These are phyloP conservation scores for Rhodotorula sp. DNA, from an alignment of 1,284 basidiomycete species.

Conservation along the genomic window DNA sequence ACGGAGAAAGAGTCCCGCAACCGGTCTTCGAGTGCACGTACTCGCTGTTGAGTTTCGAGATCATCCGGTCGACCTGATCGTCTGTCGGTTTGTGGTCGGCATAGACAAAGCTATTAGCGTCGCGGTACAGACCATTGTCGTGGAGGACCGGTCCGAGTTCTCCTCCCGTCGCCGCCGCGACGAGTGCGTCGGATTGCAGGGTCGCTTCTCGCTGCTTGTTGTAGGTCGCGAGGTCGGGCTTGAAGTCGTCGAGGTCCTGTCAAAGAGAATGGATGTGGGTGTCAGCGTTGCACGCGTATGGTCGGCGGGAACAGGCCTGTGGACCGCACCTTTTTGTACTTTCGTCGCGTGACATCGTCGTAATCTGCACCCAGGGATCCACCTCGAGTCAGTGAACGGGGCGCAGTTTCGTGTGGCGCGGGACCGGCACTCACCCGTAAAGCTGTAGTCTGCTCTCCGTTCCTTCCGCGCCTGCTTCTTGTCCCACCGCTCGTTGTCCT, in stretches of 20 bases:
- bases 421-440: constrained; percentile 59
- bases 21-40: constrained; percentile 54
- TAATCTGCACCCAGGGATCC: constrained; percentile 62
- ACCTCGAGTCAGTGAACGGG: background rate
- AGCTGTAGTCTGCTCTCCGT: constrained; percentile 74
- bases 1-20: too few species aligned
- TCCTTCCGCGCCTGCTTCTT: constrained; percentile 74
- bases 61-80: constrained; percentile 89
- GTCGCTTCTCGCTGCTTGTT: constrained; percentile 76
- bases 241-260: constrained; percentile 77
- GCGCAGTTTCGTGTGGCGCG: too few species aligned
- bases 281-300: background rate
- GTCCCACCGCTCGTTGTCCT: constrained; percentile 93
- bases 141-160: constrained; percentile 51
- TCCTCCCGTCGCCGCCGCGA: constrained; percentile 44
- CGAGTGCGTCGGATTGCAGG: constrained; percentile 15
- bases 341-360: constrained; percentile 77
- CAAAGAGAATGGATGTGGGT: background rate
- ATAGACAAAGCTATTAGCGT: constrained; percentile 75
- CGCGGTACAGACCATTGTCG: constrained; percentile 68
- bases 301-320: background rate
- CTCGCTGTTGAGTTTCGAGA: constrained; percentile 91
- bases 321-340: constrained; percentile 66
- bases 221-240: constrained; percentile 81
- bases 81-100: constrained; percentile 92